A percentile compares a stretch with the other conserved stretches of the same genome.
Conservation (phyloP, 805 yeast genomes). For the Yarrowia sp. region DNA sequence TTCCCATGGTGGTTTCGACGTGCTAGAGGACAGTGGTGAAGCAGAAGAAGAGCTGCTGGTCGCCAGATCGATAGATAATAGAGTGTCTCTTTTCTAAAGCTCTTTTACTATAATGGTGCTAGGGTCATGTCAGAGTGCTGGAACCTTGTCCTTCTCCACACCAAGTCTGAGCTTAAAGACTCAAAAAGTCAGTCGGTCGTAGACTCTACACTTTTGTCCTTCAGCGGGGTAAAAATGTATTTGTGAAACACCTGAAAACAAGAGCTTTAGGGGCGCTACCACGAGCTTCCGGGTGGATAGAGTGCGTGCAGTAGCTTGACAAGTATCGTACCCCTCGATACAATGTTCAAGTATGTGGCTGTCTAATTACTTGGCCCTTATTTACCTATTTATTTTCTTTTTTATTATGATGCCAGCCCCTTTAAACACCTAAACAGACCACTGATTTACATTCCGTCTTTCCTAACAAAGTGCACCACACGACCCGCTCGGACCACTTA, state of each 20-base stretch:
- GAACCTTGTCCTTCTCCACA: conserved; percentile 39
- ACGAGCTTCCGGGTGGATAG: too few relatives aligned
- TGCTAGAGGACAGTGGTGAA: not conserved
- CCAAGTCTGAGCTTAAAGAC: conserved; percentile 22
- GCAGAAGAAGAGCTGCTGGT: not conserved
- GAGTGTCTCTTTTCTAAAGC: too few relatives aligned
- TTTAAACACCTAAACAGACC: not conserved
- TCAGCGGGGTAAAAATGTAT: conserved; percentile 19
- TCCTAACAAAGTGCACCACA: conserved; percentile 16
- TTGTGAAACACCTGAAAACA: not conserved
- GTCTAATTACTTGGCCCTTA: too few relatives aligned
- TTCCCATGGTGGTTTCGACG: conserved; percentile 15
- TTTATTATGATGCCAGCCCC: too few relatives aligned
- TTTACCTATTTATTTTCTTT: too few relatives aligned
- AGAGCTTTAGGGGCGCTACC: too few relatives aligned
- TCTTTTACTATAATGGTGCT: not conserved
- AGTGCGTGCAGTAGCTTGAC: too few relatives aligned
- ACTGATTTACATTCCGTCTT: conserved; percentile 26
- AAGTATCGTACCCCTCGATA: too few relatives aligned
- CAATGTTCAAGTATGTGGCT: too few relatives aligned
- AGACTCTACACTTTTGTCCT: not conserved
- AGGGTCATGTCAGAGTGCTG: conserved; percentile 32
- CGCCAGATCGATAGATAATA: too few relatives aligned
- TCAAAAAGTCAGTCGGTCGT: not conserved
- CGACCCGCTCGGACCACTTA: conserved; percentile 25